phyloP scores from a whole-genome alignment of 306 rosid species.

The Herpetospermum pedunculosum region DNA sequence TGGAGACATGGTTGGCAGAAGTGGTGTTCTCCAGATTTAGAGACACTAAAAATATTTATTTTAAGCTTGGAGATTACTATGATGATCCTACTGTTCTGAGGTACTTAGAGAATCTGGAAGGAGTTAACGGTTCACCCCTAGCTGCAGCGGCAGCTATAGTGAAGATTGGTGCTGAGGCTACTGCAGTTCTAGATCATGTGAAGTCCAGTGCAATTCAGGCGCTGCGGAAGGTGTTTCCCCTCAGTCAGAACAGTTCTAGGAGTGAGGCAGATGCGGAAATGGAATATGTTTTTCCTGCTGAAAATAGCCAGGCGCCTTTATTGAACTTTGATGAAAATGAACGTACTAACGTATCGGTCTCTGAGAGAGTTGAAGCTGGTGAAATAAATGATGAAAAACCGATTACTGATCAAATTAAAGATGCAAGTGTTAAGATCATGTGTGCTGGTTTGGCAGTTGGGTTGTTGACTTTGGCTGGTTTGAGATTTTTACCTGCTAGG shows the following conservation, averaged over 20 bases:
- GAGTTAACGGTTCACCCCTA: conserved; percentile 73
- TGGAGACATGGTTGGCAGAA: conserved; percentile 90
- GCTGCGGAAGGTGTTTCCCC: conserved; percentile 82
- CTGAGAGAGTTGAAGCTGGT: conserved; percentile 29
- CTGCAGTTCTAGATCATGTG: conserved; percentile 83
- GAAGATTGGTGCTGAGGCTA: conserved; percentile 88
- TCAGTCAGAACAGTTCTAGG: conserved; percentile 22
- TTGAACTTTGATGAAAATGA: conserved; percentile 27
- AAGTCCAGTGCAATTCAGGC: conserved; percentile 70
- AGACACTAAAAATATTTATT: conserved; percentile 51
- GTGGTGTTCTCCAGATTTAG: conserved; percentile 90
- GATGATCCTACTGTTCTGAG: conserved; percentile 82
- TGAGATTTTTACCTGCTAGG: conserved; percentile 56
- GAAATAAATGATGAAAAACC: conserved; percentile 29
- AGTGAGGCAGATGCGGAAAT: conserved; percentile 31
- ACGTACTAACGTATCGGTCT: conserved; percentile 21
- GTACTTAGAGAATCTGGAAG: conserved; percentile 71
- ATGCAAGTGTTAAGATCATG: conserved; percentile 67
- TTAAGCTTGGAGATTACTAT: conserved; percentile 89
- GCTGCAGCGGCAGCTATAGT: conserved; percentile 98
- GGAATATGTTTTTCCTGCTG: conserved; percentile 28
- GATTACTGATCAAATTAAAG: conserved; percentile 58
- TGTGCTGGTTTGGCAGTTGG: conserved; percentile 87
- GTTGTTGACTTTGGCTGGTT: conserved; percentile 54
- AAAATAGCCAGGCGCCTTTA: conserved; percentile 31